Conservation (phyloP, 225 moss, liverwort and hornwort genomes). For the Bryum argenteum region DNA sequence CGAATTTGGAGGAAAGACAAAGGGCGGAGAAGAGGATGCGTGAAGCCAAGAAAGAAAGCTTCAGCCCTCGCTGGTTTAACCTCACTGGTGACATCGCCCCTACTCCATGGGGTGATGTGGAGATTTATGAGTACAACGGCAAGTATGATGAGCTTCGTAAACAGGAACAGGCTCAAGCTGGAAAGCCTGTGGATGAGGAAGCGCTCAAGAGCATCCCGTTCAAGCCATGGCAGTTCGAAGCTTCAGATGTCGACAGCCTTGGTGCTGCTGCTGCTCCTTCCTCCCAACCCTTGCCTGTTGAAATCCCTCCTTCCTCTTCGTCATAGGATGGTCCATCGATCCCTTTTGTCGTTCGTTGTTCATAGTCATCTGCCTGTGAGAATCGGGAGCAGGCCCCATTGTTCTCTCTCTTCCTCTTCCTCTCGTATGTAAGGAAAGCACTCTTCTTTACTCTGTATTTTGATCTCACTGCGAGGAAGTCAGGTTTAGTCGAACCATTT, state of each 20-base stretch:
- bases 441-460: slow-evolving; percentile 11
- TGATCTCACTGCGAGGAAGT: neutral
- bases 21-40: slow-evolving; percentile 82
- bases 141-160: slow-evolving; percentile 68
- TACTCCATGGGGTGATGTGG: slow-evolving; percentile 95
- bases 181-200: slow-evolving; percentile 41
- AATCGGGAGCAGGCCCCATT: slow-evolving; percentile 28
- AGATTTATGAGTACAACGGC: slow-evolving; percentile 83
- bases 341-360: slow-evolving; percentile 23
- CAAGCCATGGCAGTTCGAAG: slow-evolving; percentile 86
- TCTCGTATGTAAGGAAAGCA: slow-evolving; percentile 23
- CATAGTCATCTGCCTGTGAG: slow-evolving; percentile 29
- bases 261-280: neutral
- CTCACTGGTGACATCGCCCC: slow-evolving; percentile 62
- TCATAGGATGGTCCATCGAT: slow-evolving; percentile 11
- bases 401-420: slow-evolving; percentile 18
- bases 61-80: slow-evolving; percentile 82
- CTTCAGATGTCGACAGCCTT: slow-evolving; percentile 42
- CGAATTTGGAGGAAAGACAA: slow-evolving; percentile 92
- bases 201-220: slow-evolving; percentile 59
- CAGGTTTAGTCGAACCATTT: slow-evolving; percentile 13
- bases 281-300: slow-evolving; percentile 43
- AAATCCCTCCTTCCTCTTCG: slow-evolving; percentile 40
- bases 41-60: slow-evolving; percentile 63
- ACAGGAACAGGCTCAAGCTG: slow-evolving; percentile 36